phyloP scores from a whole-genome alignment of 345 rosid species.

The Camelina sativa region DNA sequence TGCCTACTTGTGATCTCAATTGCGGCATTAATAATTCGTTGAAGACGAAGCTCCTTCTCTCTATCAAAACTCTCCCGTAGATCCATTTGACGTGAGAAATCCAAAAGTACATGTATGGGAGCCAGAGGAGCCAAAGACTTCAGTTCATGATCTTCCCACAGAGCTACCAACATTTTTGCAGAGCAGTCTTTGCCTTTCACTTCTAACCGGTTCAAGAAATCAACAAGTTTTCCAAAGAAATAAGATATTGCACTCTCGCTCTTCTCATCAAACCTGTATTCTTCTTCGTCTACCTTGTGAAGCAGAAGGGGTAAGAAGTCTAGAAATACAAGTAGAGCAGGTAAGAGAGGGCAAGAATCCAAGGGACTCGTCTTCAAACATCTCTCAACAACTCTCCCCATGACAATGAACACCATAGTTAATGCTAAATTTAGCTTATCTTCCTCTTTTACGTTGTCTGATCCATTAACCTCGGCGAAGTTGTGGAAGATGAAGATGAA shows the following conservation, averaged over 20 bases:
- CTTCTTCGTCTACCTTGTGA: slow-evolving; percentile 48
- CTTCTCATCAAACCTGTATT: slow-evolving; percentile 54
- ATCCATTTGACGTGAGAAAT: slow-evolving; percentile 61
- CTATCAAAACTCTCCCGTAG: slow-evolving; percentile 49
- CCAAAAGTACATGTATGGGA: slow-evolving; percentile 48
- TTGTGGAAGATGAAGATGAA: slow-evolving; percentile 66
- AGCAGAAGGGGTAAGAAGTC: slow-evolving; percentile 68
- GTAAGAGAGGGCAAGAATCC: slow-evolving; percentile 65
- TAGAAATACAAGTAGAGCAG: slow-evolving; percentile 70
- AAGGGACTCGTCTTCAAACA: slow-evolving; percentile 55
- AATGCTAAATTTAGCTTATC: slow-evolving; percentile 48
- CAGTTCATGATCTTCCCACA: slow-evolving; percentile 94
- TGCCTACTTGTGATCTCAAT: slow-evolving; percentile 61
- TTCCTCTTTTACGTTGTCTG: slow-evolving; percentile 39
- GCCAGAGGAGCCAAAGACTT: slow-evolving; percentile 75
- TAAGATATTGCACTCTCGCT: slow-evolving; percentile 56
- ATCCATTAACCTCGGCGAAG: slow-evolving; percentile 44
- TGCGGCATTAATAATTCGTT: slow-evolving; percentile 62
- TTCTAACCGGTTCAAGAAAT: slow-evolving; percentile 55
- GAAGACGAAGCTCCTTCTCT: slow-evolving; percentile 56
- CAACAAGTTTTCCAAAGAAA: slow-evolving; percentile 58
- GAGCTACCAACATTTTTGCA: slow-evolving; percentile 46
- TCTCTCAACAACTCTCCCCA: slow-evolving; percentile 74
- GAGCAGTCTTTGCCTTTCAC: slow-evolving; percentile 34
- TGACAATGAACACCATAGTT: slow-evolving; percentile 56